Conservation (phyloP, 352 stramenopile genomes). For the Phytophthora colocasiae region DNA sequence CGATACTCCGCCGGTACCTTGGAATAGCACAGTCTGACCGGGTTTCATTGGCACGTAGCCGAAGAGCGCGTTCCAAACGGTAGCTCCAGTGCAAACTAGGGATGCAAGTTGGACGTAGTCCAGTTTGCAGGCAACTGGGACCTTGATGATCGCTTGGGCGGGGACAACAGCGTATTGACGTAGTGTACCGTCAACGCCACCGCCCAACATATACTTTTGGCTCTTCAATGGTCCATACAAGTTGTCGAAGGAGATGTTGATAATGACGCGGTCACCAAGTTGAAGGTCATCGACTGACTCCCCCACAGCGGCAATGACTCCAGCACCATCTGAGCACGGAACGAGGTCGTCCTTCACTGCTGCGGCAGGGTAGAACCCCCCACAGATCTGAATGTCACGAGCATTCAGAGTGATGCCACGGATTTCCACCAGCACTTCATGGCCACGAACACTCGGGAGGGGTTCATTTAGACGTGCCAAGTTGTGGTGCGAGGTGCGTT, state of each 20-base stretch:
- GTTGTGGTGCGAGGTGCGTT: constrained; percentile 35
- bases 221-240: constrained; percentile 29
- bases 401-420: constrained; percentile 36
- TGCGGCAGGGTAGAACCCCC: constrained; percentile 23
- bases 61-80: constrained; percentile 41
- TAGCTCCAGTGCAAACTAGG: constrained; percentile 36
- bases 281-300: constrained; percentile 16
- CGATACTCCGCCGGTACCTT: constrained; percentile 41
- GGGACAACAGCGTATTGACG: constrained; percentile 34
- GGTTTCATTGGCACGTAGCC: constrained; percentile 33
- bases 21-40: constrained; percentile 28
- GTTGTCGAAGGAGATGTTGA: constrained; percentile 38
- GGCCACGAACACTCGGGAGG: constrained; percentile 14
- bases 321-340: constrained; percentile 36
- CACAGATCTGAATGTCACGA: constrained; percentile 28
- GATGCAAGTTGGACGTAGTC: constrained; percentile 36
- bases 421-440: constrained; percentile 40
- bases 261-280: constrained; percentile 36
- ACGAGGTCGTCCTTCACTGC: constrained; percentile 32
- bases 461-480: constrained; percentile 19
- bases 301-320: constrained; percentile 29
- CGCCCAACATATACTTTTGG: constrained; percentile 27
- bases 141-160: constrained; percentile 33
- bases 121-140: constrained; percentile 30
- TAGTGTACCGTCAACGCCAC: constrained; percentile 36